Conservation (phyloP, 768 basidiomycete genomes). For the Leccinum boreale region DNA sequence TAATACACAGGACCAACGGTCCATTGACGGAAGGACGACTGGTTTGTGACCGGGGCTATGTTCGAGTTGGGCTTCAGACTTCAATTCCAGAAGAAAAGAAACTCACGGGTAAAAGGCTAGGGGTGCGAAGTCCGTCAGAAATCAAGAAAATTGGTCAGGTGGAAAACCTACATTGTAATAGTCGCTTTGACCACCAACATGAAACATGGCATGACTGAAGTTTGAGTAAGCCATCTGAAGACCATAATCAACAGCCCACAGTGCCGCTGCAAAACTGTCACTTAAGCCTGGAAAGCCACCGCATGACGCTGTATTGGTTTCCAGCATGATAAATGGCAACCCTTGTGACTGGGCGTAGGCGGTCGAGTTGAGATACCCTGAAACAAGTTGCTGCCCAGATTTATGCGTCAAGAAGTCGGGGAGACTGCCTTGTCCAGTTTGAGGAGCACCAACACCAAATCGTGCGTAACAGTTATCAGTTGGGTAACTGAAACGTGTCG, state of each 20-base stretch:
- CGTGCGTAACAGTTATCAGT: constrained; percentile 58
- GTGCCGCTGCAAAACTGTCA: constrained; percentile 53
- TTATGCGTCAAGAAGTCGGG: constrained; percentile 51
- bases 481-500: constrained; percentile 44
- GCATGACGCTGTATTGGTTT: constrained; percentile 55
- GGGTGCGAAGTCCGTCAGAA: neutral
- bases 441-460: constrained; percentile 39
- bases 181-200: constrained; percentile 62
- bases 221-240: constrained; percentile 51
- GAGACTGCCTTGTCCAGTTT: constrained; percentile 48
- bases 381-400: constrained; percentile 44
- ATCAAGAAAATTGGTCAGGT: neutral
- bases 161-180: constrained; percentile 56
- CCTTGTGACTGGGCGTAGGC: constrained; percentile 34
- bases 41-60: constrained; percentile 50
- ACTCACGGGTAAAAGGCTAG: constrained; percentile 39
- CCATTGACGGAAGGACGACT: constrained; percentile 61
- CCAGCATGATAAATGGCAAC: constrained; percentile 52
- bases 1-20: constrained; percentile 75
- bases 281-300: constrained; percentile 50
- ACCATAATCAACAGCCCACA: constrained; percentile 54
- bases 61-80: neutral
- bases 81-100: neutral
- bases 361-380: constrained; percentile 49
- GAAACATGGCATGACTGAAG: constrained; percentile 41